phyloP scores from a whole-genome alignment of 345 rosid genomes.

The Populus euphratica region DNA sequence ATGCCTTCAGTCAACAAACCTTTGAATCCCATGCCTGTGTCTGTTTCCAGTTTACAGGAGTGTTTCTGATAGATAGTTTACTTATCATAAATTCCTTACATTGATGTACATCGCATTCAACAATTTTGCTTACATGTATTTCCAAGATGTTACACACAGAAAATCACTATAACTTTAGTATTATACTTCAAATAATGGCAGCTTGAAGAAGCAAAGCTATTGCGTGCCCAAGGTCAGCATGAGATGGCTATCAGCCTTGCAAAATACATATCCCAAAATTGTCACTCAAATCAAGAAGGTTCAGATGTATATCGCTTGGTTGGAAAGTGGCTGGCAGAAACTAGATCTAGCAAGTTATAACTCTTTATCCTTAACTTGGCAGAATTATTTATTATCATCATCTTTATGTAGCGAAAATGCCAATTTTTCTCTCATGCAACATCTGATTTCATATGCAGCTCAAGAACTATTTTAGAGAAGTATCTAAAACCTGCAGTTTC shows the following conservation, averaged over 20 bases:
- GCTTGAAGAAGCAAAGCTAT: constrained; percentile 95
- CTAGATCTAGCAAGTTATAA: constrained; percentile 88
- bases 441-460: constrained; percentile 46
- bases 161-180: background rate
- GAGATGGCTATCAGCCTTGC: constrained; percentile 95
- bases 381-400: constrained; percentile 7
- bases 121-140: background rate
- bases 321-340: constrained; percentile 97
- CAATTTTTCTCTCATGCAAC: constrained; percentile 11
- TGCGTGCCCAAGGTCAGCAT: constrained; percentile 89
- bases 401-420: constrained; percentile 11
- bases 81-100: background rate
- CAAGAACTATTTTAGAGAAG: constrained; percentile 88
- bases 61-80: too few relatives aligned
- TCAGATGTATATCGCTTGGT: constrained; percentile 77
- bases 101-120: background rate
- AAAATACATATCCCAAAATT: constrained; percentile 65
- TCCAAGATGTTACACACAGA: background rate
- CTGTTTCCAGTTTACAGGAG: background rate
- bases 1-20: background rate
- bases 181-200: constrained; percentile 27
- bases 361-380: constrained; percentile 15
- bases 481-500: constrained; percentile 90
- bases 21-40: background rate
- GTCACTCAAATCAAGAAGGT: constrained; percentile 54